Conservation (phyloP, 495 filamentous ascomycete genomes). For the Tricharina praecox region DNA sequence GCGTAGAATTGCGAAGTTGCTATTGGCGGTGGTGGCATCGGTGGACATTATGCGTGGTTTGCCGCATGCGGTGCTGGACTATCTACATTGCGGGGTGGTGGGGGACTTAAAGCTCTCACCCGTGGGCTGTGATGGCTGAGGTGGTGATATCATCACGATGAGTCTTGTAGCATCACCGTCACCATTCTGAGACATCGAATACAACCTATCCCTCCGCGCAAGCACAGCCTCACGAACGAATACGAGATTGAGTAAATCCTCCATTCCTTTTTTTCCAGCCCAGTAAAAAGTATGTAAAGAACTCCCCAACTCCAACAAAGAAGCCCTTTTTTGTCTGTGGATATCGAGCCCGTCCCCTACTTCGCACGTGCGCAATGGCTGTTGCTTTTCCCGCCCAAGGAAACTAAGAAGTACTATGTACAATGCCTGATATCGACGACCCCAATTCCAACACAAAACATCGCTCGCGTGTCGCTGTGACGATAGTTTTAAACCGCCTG, state of each 20-base stretch:
- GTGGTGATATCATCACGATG: background rate
- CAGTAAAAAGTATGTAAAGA: background rate
- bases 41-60: too few relatives aligned
- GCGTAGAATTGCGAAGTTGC: conserved; percentile 53
- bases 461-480: too few relatives aligned
- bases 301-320: conserved; percentile 2
- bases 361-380: too few relatives aligned
- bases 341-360: too few relatives aligned
- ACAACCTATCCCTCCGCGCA: background rate
- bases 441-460: conserved; percentile 1
- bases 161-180: background rate
- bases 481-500: conserved; percentile 63
- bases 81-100: too few relatives aligned
- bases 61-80: too few relatives aligned
- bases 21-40: conserved; percentile 21
- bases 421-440: background rate
- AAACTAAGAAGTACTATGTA: background rate
- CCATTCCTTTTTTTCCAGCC: background rate
- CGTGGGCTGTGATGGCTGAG: too few relatives aligned
- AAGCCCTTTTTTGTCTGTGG: background rate
- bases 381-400: too few relatives aligned
- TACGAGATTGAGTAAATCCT: too few relatives aligned
- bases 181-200: background rate
- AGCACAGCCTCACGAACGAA: too few relatives aligned
- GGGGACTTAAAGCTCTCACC: too few relatives aligned